Evolutionary conservation across 1,284 basidiomycete genomes (phyloP), one percentile per base, ranked within the genome.

Genomic region (Rugosomyces carneus): DNA sequence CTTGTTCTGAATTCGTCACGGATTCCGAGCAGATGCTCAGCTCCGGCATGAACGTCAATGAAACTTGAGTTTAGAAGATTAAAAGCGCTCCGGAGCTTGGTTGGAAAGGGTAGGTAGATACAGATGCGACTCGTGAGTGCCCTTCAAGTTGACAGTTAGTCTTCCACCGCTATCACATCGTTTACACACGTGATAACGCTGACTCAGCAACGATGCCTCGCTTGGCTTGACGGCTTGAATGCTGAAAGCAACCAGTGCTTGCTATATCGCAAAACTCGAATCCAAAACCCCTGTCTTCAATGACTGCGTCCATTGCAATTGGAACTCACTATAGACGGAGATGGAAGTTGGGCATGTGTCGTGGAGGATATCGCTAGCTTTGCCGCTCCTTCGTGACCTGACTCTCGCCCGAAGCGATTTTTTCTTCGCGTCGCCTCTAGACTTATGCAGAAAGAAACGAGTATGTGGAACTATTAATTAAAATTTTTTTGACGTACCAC

Each of bases 11-110:
- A 23, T 41, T 45, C 39, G 38, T 40, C 26, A 40, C 24, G 37
- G 50, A 39, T 47, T 47, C 44, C 40, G 44, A 43, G 47, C 47
- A 40, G 35, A 20, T 36, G 37, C 40, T 41, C 42, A 48, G 27
- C 39, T 43, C 35, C 19, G 51, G 35, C 47, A 51, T 51, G 40
- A 50, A 44, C 36, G 41, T 48, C 39, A 42, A 42, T 16, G 19
- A 32, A 16, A 9, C 42, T 15, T 16, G 3, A 15, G 15, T n/a
- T 37, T 9, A 24, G 35, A 5, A 6, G 6, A 24, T 18, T 42
- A 1, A 23, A 37, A 21, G 39, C 16, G 3, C 24, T 29, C 16
- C 39, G 29, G 18, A 32, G 27, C 44, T 36, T 36, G 18, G 44
- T 19, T 27, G 9, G 27, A n/a, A 11, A 9, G 5, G 8, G 10